Evolutionary conservation across 108 stramenopile species (phyloP), one percentile per base, ranked within the genome.

Genomic region (Mediolabrus comicus): DNA sequence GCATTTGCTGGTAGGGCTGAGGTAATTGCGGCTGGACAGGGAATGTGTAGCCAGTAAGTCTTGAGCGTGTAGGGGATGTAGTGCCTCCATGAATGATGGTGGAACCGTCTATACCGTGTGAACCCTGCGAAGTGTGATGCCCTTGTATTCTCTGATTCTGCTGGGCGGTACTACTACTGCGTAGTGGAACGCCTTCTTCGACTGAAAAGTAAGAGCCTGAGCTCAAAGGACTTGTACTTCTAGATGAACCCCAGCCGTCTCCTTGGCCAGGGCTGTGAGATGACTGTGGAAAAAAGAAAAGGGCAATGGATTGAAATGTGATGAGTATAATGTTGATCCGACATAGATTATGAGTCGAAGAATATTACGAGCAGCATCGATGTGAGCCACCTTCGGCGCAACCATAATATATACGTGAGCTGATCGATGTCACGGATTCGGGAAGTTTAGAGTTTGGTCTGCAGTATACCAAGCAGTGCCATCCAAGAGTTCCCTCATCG

Each of bases 1-100:
- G 46, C 8, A 49, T 22, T 49, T 49, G 46, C 46, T 22, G 46
- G 46, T n/a, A 24, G 8, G 2, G 46, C 17, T 49, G 46, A 1
- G 22, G 19, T 22, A 22, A 8, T 19, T 0, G 5, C 7, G 7
- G 59, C 14, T 10, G 33, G 10, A 5, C 34, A 6, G 11, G n/a
- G n/a, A n/a, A n/a, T n/a, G 59, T 70, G 33, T 70, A 70, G 25
- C 59, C 69, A 49, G 29, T 43, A 4, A 70, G 49, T 60, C 69
- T 59, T 33, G 69, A 70, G 29, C 26, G 57, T 3, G 30, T 58
- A 13, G 41, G 59, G 14, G 69, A 61, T 22, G 52, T n/a, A 31
- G 56, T 29, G 59, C 69, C 59, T 52, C 69, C 69, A 16, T 31
- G 19, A 25, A 41, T 35, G 59, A 60, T 38, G 14, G 65, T 10